Evolutionary conservation across 192 early-diverging fungal species (phyloP), one percentile per base, ranked within the genome.

Genomic region (Rhizophagus prolifer): DNA sequence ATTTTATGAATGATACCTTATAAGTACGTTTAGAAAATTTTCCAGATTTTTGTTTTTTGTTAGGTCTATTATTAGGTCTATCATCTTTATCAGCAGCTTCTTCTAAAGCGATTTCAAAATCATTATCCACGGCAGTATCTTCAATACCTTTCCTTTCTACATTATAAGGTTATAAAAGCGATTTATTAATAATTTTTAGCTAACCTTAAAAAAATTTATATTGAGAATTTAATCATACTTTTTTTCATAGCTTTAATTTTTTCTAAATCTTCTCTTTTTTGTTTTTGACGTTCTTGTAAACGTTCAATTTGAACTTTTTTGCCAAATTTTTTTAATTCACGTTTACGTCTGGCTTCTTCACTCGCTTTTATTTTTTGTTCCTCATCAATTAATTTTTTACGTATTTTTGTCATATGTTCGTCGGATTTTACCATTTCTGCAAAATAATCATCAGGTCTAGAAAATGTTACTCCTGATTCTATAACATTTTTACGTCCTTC

Each of bases 391-490:
- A 98, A 86, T 76, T 85, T 86, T 81, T 97, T 92, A 79, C 94
- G 90, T 60, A 98, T 90, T 82, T 87, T 91, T 65, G 87, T 87
- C 97, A 98, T 98, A 75, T 97, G 96, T 72, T 93, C 92, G 78
- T 98, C 97, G 1, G 90, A 90, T 88, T 98, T 98, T 79, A 98
- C 88, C 97, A 98, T 98, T 85, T 98, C 97, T 44, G 97, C 97
- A 86, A 93, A 98, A 80, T 95, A 97, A 79, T 98, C 97, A 67
- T 91, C 90, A n/a, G 97, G 97, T 58, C 97, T 85, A 54, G 87
- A 79, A 73, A 96, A 94, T 23, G 91, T 90, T 12, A 94, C 89
- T 19, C 91, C 91, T 19, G 87, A 85, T 69, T 88, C 87, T 41
- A 81, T 78, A 38, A 94, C 79, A 75, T 85, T 75, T 9, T 90